These are phyloP conservation scores for Colletotrichum sp. DNA, from an alignment of 2,329 filamentous ascomycete genomes.

Conservation along the genomic window DNA sequence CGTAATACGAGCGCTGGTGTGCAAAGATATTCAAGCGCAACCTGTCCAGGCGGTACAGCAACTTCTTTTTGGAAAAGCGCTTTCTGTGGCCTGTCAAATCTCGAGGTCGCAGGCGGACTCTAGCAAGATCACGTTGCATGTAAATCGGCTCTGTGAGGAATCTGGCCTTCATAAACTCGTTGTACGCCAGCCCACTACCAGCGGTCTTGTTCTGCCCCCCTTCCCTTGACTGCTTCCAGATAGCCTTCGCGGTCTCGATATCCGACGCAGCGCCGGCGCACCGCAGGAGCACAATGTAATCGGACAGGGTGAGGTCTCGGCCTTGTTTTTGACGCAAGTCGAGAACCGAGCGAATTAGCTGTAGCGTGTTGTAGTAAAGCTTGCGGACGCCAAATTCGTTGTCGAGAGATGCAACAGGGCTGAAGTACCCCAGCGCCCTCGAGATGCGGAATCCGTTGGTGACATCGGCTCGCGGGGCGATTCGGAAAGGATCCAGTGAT, in stretches of 20 bases:
- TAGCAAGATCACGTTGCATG: slow-evolving; percentile 47
- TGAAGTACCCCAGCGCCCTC: slow-evolving; percentile 43
- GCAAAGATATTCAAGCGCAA: slow-evolving; percentile 1
- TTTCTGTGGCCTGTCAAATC: slow-evolving; percentile 35
- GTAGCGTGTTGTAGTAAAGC: slow-evolving; percentile 42
- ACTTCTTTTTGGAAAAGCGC: not conserved
- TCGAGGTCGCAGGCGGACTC: slow-evolving; percentile 44
- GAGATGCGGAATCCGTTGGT: slow-evolving; percentile 44
- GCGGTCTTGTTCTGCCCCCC: slow-evolving; percentile 28
- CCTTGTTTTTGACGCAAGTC: slow-evolving; percentile 33
- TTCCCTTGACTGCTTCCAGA: slow-evolving; percentile 38
- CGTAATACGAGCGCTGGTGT: not conserved
- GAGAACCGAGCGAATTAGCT: slow-evolving; percentile 38
- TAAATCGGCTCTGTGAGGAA: slow-evolving; percentile 53
- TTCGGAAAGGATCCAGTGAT: slow-evolving; percentile 61
- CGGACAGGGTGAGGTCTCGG: slow-evolving; percentile 36
- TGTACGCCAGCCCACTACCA: slow-evolving; percentile 39
- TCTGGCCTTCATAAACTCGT: slow-evolving; percentile 53
- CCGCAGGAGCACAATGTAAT: slow-evolving; percentile 51
- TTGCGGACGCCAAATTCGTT: slow-evolving; percentile 51
- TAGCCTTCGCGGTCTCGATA: slow-evolving; percentile 31
- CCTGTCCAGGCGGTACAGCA: slow-evolving; percentile 2
- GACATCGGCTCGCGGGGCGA: slow-evolving; percentile 56
- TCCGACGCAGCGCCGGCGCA: slow-evolving; percentile 53
- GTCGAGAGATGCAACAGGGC: slow-evolving; percentile 39